Percentiles rank a stretch among this genome's conserved stretches.
These are phyloP conservation scores for Candida nanaspora DNA, from an alignment of 805 yeast genomes.

Conservation along the genomic window DNA sequence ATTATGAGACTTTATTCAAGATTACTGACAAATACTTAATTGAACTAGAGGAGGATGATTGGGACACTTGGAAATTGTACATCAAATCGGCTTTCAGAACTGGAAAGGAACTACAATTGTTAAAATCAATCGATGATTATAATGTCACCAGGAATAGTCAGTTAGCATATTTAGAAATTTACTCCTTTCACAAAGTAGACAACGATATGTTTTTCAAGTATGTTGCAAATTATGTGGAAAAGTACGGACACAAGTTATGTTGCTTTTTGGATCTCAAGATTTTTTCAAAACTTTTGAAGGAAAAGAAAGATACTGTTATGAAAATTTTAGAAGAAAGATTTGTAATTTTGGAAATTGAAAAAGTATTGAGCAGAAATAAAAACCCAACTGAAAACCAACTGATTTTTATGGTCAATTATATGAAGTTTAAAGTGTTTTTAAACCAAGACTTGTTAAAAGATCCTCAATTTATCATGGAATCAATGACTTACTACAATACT, in stretches of 20 bases:
- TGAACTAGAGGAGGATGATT: constrained; percentile 58
- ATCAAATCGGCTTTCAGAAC: constrained; percentile 37
- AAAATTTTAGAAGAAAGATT: constrained; percentile 7
- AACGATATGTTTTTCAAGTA: constrained; percentile 21
- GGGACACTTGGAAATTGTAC: constrained; percentile 60
- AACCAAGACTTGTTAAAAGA: constrained; percentile 15
- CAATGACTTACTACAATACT: constrained; percentile 32
- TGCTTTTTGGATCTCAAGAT: constrained; percentile 53
- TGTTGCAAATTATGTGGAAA: constrained; percentile 33
- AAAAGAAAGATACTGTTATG: neutral
- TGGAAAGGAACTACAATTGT: constrained; percentile 26
- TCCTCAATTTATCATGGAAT: constrained; percentile 20
- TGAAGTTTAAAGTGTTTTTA: constrained; percentile 38
- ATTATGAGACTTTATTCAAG: constrained; percentile 37
- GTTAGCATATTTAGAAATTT: constrained; percentile 45
- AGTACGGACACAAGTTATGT: constrained; percentile 51
- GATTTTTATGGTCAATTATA: constrained; percentile 21
- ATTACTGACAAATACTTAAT: constrained; percentile 36
- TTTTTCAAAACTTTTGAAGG: constrained; percentile 9
- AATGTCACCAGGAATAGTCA: constrained; percentile 46
- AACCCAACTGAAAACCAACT: constrained; percentile 15
- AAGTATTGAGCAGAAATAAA: constrained; percentile 4
- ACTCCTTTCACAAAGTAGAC: constrained; percentile 7
- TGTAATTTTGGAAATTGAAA: constrained; percentile 1
- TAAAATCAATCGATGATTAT: constrained; percentile 21